phyloP scores from a whole-genome alignment of 1,284 basidiomycete genomes.

The Pseudozyma hubeiensis region DNA sequence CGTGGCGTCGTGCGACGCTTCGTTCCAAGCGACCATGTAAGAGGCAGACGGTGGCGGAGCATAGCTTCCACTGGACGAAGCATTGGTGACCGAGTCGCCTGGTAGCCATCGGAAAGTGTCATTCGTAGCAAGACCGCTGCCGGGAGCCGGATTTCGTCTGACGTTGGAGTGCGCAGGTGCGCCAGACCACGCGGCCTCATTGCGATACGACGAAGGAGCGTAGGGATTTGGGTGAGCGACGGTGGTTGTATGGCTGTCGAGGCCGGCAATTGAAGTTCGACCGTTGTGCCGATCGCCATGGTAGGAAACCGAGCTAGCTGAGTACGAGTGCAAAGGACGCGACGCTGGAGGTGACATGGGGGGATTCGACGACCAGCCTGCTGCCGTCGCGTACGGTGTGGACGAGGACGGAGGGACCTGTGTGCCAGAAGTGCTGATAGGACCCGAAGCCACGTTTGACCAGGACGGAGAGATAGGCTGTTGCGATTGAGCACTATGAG shows the following conservation, averaged over 20 bases:
- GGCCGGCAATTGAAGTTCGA: not conserved
- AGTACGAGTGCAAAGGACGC: slow-evolving; percentile 10
- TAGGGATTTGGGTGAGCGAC: slow-evolving; percentile 6
- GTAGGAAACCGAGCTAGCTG: slow-evolving; percentile 6
- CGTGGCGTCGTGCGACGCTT: slow-evolving; percentile 10
- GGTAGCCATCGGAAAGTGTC: slow-evolving; percentile 35
- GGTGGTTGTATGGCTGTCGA: not conserved
- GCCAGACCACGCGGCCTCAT: slow-evolving; percentile 20
- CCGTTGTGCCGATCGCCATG: slow-evolving; percentile 3
- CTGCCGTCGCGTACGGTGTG: slow-evolving; percentile 2
- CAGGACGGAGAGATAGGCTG: slow-evolving; percentile 12
- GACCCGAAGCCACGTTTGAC: slow-evolving; percentile 5
- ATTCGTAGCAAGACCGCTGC: not conserved
- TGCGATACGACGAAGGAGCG: slow-evolving; percentile 16
- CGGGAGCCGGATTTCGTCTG: slow-evolving; percentile 4
- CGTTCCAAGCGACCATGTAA: slow-evolving; percentile 39
- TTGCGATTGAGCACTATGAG: slow-evolving; percentile 5
- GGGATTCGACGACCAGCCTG: slow-evolving; percentile 16
- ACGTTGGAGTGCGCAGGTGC: slow-evolving; percentile 5
- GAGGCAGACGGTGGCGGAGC: slow-evolving; percentile 39
- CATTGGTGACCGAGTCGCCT: slow-evolving; percentile 8
- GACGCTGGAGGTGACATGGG: slow-evolving; percentile 29
- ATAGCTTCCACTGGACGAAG: slow-evolving; percentile 34
- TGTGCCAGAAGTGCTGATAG: slow-evolving; percentile 5
- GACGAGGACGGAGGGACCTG: not conserved